A percentile compares a stretch with the other conserved stretches of the same genome.
Conservation (phyloP, 2,329 filamentous ascomycete species). For the Epichloe elymi region DNA sequence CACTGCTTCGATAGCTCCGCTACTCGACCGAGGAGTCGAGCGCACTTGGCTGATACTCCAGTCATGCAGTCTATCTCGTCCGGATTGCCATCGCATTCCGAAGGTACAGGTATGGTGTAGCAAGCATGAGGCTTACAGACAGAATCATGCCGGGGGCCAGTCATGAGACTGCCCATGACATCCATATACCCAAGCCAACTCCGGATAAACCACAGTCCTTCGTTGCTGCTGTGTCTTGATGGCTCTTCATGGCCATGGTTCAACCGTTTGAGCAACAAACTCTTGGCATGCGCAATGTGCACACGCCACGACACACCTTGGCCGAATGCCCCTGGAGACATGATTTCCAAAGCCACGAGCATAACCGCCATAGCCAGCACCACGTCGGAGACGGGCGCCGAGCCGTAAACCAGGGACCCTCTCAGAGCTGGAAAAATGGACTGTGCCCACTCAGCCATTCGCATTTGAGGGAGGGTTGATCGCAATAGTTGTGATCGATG, state of each 20-base stretch:
- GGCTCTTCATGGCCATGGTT: not conserved
- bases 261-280: slow-evolving; percentile 54
- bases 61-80: slow-evolving; percentile 74
- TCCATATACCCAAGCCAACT: slow-evolving; percentile 80
- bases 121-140: not conserved
- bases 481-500: slow-evolving; percentile 64
- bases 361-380: slow-evolving; percentile 74
- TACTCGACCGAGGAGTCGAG: slow-evolving; percentile 69
- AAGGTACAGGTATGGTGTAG: not conserved
- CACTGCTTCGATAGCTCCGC: slow-evolving; percentile 58
- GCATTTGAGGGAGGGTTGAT: slow-evolving; percentile 60
- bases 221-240: slow-evolving; percentile 17
- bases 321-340: slow-evolving; percentile 69
- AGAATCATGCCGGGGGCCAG: slow-evolving; percentile 25
- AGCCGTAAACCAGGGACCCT: slow-evolving; percentile 47
- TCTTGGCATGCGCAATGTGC: slow-evolving; percentile 62
- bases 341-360: slow-evolving; percentile 71
- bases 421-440: slow-evolving; percentile 65
- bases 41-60: slow-evolving; percentile 41
- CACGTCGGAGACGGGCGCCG: slow-evolving; percentile 53
- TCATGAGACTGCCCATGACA: slow-evolving; percentile 59
- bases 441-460: slow-evolving; percentile 70
- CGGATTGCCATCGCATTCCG: not conserved
- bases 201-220: slow-evolving; percentile 59
- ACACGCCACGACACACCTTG: slow-evolving; percentile 71